Evolutionary conservation across 2,329 filamentous ascomycete genomes (phyloP), one percentile per base, ranked within the genome.

Genomic region (Rachicladosporium sp.): DNA sequence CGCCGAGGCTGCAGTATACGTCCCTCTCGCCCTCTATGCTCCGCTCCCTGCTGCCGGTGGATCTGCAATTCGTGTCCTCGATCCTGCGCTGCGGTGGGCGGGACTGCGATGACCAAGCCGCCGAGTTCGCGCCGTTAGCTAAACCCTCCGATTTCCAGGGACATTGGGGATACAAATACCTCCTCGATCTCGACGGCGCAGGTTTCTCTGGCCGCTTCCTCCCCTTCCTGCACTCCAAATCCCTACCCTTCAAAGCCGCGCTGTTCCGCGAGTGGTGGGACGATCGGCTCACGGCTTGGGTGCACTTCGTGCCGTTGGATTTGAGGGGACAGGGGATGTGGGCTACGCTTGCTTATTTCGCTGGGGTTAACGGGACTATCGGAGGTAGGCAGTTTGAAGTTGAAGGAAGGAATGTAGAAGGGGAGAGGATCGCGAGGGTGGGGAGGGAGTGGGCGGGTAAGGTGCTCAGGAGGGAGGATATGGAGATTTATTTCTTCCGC

Each of bases 251-350:
- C 54, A 70, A 85, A 47, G 74, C 76, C 1, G 77, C 77, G 0
- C 66, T 89, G 5, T 89, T 88, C 59, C 72, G 76, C 15, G 77
- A 85, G 53, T 93, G 85, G 85, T 84, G 80, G 59, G 80, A 83
- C 43, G 76, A 79, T 36, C 74, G 85, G 4, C 61, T 91, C 10
- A 72, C 70, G 42, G 74, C 84, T 0, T 93, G 84, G 84, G 64
- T 79, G 33, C 84, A 93, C 56, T 91, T 86, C 50, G 78, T 89
- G 2, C 85, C 85, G 6, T 62, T 88, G 10, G 84, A 91, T 54
- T 49, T 80, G 2, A 71, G 84, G 3, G 75, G 82, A 12, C 81
- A 87, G 44, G 81, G 74, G 1, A 62, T 91, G 31, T 85, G 82
- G 65, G 77, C 75, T 45, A 84, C 79, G 0, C 60, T 88, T 39